Conservation (phyloP, 768 basidiomycete species). For the Tylopilus sp. region DNA sequence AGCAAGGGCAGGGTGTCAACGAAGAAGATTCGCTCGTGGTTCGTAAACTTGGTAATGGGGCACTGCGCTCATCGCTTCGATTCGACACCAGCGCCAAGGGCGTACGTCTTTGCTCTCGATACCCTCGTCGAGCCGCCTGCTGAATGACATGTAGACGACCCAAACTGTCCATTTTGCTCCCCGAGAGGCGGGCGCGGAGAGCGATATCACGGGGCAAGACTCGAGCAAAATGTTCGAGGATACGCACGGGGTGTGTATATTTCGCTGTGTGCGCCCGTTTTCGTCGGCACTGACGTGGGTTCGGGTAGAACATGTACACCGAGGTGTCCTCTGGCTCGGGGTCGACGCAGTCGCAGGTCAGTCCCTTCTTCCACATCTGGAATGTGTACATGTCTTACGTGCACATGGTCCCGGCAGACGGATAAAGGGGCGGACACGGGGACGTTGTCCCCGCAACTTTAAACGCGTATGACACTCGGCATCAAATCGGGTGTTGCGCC, state of each 20-base stretch:
- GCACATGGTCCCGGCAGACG: not conserved
- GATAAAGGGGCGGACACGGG: conserved; percentile 1
- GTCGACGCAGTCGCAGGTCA: conserved; percentile 21
- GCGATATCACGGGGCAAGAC: conserved; percentile 10
- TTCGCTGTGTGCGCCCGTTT: no score
- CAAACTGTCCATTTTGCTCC: conserved; percentile 17
- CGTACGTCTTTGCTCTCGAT: conserved; percentile 7
- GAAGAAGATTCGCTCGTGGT: conserved; percentile 20
- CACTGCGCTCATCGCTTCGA: conserved; percentile 7
- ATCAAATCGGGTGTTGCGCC: no score
- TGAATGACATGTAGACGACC: conserved; percentile 9
- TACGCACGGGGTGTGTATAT: conserved; percentile 4
- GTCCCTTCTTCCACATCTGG: not conserved
- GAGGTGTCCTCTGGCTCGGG: conserved; percentile 9
- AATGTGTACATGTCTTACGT: not conserved
- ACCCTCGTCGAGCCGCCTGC: not conserved
- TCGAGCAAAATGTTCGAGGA: conserved; percentile 16
- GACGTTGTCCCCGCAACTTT: not conserved
- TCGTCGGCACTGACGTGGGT: not conserved
- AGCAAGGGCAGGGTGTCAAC: conserved; percentile 22
- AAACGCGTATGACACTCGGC: no score
- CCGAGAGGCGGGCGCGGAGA: not conserved
- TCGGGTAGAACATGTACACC: conserved; percentile 11
- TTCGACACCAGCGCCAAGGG: conserved; percentile 13
- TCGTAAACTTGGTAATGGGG: not conserved